Evolutionary conservation across 352 stramenopile genomes (phyloP).

Genomic region (Pythium dissimile): DNA sequence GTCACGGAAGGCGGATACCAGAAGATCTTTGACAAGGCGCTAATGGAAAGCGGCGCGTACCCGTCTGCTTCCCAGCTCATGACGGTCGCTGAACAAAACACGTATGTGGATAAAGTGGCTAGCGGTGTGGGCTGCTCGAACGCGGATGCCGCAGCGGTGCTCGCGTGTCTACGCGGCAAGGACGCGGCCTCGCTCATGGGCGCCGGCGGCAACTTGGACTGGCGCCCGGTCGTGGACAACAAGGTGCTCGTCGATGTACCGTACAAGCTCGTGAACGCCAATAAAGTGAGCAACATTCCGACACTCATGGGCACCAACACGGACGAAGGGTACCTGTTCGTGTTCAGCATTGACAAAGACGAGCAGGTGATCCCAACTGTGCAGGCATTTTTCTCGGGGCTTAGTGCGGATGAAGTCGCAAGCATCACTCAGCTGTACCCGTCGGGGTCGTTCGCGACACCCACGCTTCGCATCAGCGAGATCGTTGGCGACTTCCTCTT

Average conservation of each 20-base stretch:
- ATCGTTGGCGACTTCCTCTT: constrained; percentile 5
- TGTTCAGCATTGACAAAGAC: neutral
- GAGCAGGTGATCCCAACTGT: neutral
- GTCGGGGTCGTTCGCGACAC: neutral
- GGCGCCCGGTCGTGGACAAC: constrained; percentile 6
- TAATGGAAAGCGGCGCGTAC: constrained; percentile 8
- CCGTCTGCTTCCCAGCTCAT: neutral
- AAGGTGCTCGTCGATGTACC: neutral
- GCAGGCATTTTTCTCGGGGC: neutral
- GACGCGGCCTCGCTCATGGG: neutral
- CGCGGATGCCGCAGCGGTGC: neutral
- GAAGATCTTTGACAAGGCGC: constrained; percentile 8
- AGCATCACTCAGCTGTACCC: constrained; percentile 2
- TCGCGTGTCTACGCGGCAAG: neutral
- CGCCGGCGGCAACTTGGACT: neutral
- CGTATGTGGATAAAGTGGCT: neutral
- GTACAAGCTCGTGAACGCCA: neutral
- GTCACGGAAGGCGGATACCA: constrained; percentile 4
- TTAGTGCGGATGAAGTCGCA: neutral
- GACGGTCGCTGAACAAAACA: constrained; percentile 1
- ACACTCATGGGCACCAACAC: constrained; percentile 8
- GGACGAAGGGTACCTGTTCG: constrained; percentile 9
- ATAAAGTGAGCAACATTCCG: constrained; percentile 13
- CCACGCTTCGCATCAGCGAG: neutral
- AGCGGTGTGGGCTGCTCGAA: neutral